Percentiles rank a stretch among this genome's conserved stretches.
These are phyloP conservation scores for Hylodesmum podocarpum DNA, from an alignment of 306 rosid species.

Conservation along the genomic window DNA sequence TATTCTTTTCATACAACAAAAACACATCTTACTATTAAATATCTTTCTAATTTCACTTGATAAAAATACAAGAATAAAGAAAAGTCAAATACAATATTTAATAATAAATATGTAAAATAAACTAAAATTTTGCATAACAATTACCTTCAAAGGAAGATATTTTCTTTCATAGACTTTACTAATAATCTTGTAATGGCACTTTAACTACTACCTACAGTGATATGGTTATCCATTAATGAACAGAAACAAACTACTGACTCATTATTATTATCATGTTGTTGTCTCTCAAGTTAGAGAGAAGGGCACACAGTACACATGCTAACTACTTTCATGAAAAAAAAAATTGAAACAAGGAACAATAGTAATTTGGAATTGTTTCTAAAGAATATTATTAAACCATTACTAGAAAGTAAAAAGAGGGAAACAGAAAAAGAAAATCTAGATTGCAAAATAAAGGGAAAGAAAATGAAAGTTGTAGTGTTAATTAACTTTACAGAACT, in stretches of 20 bases:
- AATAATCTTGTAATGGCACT: not conserved
- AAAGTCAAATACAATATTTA: not conserved
- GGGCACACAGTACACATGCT: constrained; percentile 2
- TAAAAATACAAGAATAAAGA: not conserved
- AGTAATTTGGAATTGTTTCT: not conserved
- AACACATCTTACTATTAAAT: too few species aligned
- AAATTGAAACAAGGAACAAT: constrained; percentile 16
- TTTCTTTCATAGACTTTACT: not conserved
- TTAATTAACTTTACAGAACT: constrained; percentile 63
- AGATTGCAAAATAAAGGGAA: not conserved
- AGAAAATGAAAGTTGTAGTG: constrained; percentile 19
- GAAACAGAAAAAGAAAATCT: constrained; percentile 8
- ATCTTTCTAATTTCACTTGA: not conserved
- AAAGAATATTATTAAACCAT: not conserved
- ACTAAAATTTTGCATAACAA: not conserved
- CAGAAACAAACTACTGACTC: not conserved
- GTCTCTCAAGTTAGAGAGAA: not conserved
- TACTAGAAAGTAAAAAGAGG: constrained; percentile 7
- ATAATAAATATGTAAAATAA: too few species aligned
- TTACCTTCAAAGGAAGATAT: not conserved
- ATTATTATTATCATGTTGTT: not conserved
- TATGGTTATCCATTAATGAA: not conserved
- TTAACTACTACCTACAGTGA: not conserved
- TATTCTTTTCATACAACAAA: too few species aligned
- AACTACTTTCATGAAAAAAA: not conserved